Conservation (phyloP, 2,329 filamentous ascomycete species). For the Trichoderma semiorbis region DNA sequence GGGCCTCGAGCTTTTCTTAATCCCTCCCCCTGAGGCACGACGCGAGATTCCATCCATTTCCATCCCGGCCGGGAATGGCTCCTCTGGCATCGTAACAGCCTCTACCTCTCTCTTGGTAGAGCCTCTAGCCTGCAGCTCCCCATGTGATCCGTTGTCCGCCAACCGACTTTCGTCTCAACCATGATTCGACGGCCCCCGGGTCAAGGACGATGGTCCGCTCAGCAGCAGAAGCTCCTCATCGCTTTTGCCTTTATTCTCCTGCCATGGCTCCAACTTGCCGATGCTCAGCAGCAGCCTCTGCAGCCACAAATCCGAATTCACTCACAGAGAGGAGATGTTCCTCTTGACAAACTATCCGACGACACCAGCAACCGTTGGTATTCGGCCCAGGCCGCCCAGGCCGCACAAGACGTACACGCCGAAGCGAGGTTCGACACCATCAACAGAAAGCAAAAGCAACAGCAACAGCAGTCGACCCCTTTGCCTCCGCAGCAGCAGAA, state of each 20-base stretch:
- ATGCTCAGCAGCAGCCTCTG: conserved; percentile 62
- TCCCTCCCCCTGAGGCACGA: neutral
- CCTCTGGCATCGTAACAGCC: conserved; percentile 12
- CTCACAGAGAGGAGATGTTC: conserved; percentile 18
- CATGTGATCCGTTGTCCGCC: conserved; percentile 20
- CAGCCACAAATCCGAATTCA: conserved; percentile 20
- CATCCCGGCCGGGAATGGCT: conserved; percentile 19
- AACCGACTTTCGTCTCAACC: conserved; percentile 20
- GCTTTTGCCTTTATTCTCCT: conserved; percentile 58
- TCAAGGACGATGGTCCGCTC: conserved; percentile 49
- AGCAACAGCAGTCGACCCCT: conserved; percentile 13
- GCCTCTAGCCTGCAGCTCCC: neutral
- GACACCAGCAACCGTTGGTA: conserved; percentile 30
- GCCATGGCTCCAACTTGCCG: conserved; percentile 52
- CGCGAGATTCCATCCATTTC: neutral
- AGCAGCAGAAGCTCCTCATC: conserved; percentile 47
- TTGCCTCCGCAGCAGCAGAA: conserved; percentile 22
- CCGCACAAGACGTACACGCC: conserved; percentile 26
- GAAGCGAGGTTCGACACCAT: conserved; percentile 27
- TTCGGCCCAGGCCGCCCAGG: conserved; percentile 27
- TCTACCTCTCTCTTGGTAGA: conserved; percentile 17
- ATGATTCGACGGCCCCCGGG: conserved; percentile 65
- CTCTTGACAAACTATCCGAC: conserved; percentile 28
- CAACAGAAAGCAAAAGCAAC: conserved; percentile 26
- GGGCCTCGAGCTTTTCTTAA: neutral